Conservation (phyloP, 257 asterid genomes). For the Solanum appendiculatum region DNA sequence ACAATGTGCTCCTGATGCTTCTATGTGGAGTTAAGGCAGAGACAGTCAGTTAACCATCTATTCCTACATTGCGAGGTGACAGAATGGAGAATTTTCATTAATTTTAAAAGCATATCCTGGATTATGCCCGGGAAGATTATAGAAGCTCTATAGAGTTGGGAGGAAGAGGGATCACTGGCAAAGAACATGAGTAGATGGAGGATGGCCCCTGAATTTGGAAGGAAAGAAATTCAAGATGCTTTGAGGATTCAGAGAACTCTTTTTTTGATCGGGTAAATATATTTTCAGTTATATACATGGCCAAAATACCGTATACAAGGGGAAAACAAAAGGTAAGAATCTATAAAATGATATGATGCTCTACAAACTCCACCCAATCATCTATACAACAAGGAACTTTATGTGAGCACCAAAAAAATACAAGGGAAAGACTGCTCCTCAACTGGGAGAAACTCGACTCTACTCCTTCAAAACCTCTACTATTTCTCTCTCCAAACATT, state of each 20-base stretch:
- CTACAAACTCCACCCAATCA: not conserved
- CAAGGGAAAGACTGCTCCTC: not conserved
- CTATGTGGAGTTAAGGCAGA: not conserved
- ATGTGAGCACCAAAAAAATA: not conserved
- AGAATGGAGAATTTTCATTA: not conserved
- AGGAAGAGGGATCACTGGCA: not conserved
- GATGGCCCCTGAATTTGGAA: not conserved
- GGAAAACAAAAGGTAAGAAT: not conserved
- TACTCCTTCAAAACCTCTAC: not conserved
- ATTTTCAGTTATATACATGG: not conserved
- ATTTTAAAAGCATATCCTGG: not conserved
- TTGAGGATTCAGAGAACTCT: not conserved
- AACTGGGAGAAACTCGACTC: not conserved
- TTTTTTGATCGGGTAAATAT: not conserved
- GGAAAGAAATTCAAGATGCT: not conserved
- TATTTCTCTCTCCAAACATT: not conserved
- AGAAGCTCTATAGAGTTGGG: not conserved
- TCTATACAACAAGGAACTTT: not conserved
- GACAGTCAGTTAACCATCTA: not conserved
- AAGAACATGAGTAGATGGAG: not conserved
- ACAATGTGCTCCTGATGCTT: not conserved
- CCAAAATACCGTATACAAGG: not conserved
- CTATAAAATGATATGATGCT: not conserved
- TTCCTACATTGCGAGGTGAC: not conserved
- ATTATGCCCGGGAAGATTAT: not conserved